A percentile compares a stretch with the other conserved stretches of the same genome.
Conservation (phyloP, 345 rosid species). For the Erucastrum elatum region DNA sequence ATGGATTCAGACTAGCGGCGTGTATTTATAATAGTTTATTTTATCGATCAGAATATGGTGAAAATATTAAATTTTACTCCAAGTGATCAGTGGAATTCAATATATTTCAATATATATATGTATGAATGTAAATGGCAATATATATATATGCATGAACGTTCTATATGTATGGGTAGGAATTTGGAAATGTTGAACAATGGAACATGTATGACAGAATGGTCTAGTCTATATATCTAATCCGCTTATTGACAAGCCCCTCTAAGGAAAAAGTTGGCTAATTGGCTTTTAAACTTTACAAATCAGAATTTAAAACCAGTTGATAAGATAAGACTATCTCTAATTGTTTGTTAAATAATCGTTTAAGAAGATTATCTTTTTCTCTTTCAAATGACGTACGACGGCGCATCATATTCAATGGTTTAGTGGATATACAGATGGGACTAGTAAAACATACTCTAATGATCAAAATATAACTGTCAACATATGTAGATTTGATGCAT, state of each 20-base stretch:
- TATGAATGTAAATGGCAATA: neutral
- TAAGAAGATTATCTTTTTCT: slow-evolving; percentile 29
- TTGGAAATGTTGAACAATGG: slow-evolving; percentile 29
- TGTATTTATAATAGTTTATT: too few species aligned
- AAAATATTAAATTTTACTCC: too few species aligned
- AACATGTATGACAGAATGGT: slow-evolving; percentile 37
- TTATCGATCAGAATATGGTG: too few species aligned
- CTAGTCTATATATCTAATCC: too few species aligned
- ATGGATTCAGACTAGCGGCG: too few species aligned
- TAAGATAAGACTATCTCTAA: slow-evolving; percentile 1
- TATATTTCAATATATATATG: neutral
- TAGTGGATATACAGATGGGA: slow-evolving; percentile 26
- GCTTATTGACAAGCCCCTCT: neutral
- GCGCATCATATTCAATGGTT: slow-evolving; percentile 17
- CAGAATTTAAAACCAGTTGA: slow-evolving; percentile 8
- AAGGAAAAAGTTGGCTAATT: slow-evolving; percentile 27
- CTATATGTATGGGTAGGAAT: slow-evolving; percentile 10
- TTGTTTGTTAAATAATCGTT: slow-evolving; percentile 19
- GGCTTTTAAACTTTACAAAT: slow-evolving; percentile 26
- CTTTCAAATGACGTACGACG: slow-evolving; percentile 24
- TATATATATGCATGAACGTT: neutral
- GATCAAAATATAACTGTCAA: slow-evolving; percentile 32
- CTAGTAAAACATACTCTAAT: slow-evolving; percentile 32
- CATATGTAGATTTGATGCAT: slow-evolving; percentile 28
- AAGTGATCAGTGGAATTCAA: too few species aligned